Evolutionary conservation across 2,329 filamentous ascomycete species (phyloP).

Genomic region (Cytospora piceae): DNA sequence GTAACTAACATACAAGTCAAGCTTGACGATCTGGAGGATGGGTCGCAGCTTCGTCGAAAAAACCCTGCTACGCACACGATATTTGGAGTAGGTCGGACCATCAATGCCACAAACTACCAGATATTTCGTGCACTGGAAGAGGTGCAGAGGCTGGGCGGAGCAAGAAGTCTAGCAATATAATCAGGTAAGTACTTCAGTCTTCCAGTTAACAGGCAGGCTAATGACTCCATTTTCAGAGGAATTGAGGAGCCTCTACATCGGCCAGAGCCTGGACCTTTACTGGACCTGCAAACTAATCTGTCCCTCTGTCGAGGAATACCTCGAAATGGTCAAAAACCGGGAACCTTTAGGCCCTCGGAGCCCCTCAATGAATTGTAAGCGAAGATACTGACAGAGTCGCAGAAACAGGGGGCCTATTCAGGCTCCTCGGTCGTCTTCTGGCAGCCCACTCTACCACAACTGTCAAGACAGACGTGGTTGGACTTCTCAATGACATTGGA

Average conservation of each 20-base stretch:
- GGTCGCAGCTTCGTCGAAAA: slow-evolving; percentile 40
- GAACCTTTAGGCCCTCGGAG: slow-evolving; percentile 1
- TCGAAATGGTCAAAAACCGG: slow-evolving; percentile 36
- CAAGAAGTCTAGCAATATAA: slow-evolving; percentile 26
- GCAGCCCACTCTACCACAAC: slow-evolving; percentile 1
- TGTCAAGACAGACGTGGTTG: slow-evolving; percentile 6
- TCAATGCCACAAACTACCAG: slow-evolving; percentile 42
- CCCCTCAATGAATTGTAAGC: background rate
- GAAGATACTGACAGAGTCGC: background rate
- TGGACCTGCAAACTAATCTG: slow-evolving; percentile 33
- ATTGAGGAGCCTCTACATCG: slow-evolving; percentile 33
- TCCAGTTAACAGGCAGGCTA: background rate
- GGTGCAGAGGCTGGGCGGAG: slow-evolving; percentile 27
- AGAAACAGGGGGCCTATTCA: slow-evolving; percentile 33
- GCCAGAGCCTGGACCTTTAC: slow-evolving; percentile 38
- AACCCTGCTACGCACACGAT: slow-evolving; percentile 42
- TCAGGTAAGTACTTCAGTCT: slow-evolving; percentile 19
- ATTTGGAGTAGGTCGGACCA: slow-evolving; percentile 42
- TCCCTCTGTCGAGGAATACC: slow-evolving; percentile 36
- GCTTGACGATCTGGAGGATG: slow-evolving; percentile 44
- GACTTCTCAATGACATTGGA: slow-evolving; percentile 34
- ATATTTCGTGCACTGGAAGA: slow-evolving; percentile 35
- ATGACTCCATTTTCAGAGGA: slow-evolving; percentile 22
- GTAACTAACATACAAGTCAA: background rate
- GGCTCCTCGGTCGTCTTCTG: slow-evolving; percentile 29